These are phyloP conservation scores for Voacanga thouarsii DNA, from an alignment of 257 asterid species.

Conservation along the genomic window DNA sequence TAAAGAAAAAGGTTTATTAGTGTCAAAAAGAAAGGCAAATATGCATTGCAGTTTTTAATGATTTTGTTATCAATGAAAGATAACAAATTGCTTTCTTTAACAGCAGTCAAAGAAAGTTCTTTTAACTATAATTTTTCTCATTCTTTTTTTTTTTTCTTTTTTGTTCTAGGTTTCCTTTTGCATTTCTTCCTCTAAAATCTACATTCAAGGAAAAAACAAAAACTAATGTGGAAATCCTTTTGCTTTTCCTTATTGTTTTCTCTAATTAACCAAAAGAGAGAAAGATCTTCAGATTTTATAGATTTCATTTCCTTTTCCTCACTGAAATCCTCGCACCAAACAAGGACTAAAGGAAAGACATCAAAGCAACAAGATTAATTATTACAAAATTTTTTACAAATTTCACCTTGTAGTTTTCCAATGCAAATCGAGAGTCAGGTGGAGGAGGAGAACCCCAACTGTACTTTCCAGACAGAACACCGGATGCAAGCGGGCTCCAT, in stretches of 20 bases:
- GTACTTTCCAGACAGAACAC: conserved; percentile 91
- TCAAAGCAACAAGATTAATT: neutral
- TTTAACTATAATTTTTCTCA: neutral
- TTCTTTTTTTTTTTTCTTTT: neutral
- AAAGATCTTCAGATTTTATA: neutral
- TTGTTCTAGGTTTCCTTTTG: neutral
- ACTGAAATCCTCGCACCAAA: neutral
- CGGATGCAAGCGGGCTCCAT: conserved; percentile 99
- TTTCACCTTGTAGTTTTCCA: conserved; percentile 92
- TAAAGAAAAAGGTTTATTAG: neutral
- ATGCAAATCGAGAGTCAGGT: conserved; percentile 71
- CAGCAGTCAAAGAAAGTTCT: neutral
- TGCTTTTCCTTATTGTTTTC: neutral
- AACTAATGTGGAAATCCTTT: neutral
- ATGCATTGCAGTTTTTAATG: neutral
- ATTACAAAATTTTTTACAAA: neutral
- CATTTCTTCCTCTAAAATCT: neutral
- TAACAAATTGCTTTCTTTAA: neutral
- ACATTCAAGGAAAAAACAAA: neutral
- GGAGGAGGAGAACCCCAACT: conserved; percentile 61
- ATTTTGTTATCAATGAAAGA: neutral
- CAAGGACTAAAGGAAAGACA: neutral
- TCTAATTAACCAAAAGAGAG: neutral
- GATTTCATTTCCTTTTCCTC: neutral
- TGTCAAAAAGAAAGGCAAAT: neutral